phyloP scores from a whole-genome alignment of 768 basidiomycete genomes.

The Macrolepiota fuliginosa region DNA sequence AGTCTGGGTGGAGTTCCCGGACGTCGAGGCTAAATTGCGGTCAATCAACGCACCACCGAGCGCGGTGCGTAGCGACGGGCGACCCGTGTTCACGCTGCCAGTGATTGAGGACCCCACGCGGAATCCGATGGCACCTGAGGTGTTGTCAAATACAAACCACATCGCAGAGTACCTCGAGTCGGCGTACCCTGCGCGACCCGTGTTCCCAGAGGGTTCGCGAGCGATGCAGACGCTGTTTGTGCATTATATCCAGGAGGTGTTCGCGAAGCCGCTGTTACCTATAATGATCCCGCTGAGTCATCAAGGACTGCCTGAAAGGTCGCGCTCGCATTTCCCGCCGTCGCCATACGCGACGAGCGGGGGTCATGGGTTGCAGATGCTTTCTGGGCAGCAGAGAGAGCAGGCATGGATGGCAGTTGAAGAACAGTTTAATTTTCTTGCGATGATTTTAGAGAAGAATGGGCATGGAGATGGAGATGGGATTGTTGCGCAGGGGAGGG shows the following conservation, averaged over 20 bases:
- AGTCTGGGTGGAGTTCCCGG: conserved; percentile 66
- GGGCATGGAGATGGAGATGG: conserved; percentile 60
- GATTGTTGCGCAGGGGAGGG: conserved; percentile 60
- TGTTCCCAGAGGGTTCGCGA: conserved; percentile 69
- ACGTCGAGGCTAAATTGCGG: conserved; percentile 61
- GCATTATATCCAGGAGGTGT: conserved; percentile 64
- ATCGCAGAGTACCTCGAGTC: conserved; percentile 75
- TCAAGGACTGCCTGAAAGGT: conserved; percentile 53
- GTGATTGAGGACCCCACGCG: conserved; percentile 61
- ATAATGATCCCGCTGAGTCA: conserved; percentile 72
- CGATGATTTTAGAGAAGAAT: conserved; percentile 68
- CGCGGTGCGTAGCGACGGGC: conserved; percentile 50
- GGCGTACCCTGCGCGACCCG: conserved; percentile 64
- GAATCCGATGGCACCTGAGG: conserved; percentile 41
- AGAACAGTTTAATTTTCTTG: conserved; percentile 66
- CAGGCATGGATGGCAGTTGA: conserved; percentile 63
- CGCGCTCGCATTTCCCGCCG: conserved; percentile 47
- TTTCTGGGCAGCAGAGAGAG: conserved; percentile 49
- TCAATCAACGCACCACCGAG: conserved; percentile 60
- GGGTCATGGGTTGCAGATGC: conserved; percentile 16
- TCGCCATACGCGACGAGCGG: neutral
- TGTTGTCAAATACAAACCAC: conserved; percentile 55
- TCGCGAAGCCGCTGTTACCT: conserved; percentile 62
- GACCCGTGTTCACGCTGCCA: conserved; percentile 66
- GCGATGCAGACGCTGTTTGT: conserved; percentile 70